Percentiles rank a stretch among this genome's conserved stretches.
Conservation (phyloP, 352 stramenopile genomes). For the Pythium monospermum region DNA sequence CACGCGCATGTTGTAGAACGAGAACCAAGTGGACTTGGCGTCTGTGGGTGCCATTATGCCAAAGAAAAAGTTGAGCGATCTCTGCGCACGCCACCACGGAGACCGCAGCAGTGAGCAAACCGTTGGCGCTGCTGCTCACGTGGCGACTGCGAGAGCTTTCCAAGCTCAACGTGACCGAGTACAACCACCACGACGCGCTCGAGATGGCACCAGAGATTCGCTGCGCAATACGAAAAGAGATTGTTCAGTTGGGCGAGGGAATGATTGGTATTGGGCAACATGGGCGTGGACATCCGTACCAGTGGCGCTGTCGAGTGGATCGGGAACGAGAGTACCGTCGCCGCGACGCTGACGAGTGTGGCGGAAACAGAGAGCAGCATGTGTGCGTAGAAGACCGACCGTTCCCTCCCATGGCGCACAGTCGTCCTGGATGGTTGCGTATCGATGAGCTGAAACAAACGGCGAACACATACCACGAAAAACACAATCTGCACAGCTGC, state of each 20-base stretch:
- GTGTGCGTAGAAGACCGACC: slow-evolving; percentile 25
- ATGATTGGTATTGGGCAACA: no score
- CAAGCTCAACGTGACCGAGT: slow-evolving; percentile 18
- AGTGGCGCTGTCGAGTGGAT: slow-evolving; percentile 27
- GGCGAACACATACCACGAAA: slow-evolving; percentile 31
- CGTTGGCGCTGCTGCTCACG: not conserved
- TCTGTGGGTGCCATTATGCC: not conserved
- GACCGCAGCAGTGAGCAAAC: slow-evolving; percentile 7
- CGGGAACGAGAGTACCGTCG: slow-evolving; percentile 21
- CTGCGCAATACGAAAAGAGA: slow-evolving; percentile 2
- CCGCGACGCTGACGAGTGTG: slow-evolving; percentile 18
- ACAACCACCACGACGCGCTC: slow-evolving; percentile 31
- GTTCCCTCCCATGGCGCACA: slow-evolving; percentile 3
- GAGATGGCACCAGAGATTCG: slow-evolving; percentile 22
- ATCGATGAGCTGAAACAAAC: slow-evolving; percentile 29
- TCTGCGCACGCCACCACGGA: slow-evolving; percentile 17
- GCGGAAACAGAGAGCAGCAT: slow-evolving; percentile 24
- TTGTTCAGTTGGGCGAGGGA: no score
- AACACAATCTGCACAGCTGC: slow-evolving; percentile 28
- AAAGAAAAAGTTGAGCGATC: slow-evolving; percentile 2
- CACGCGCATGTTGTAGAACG: slow-evolving; percentile 7
- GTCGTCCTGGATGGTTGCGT: not conserved
- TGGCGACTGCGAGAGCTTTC: slow-evolving; percentile 22
- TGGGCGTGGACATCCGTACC: no score
- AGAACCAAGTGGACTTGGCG: slow-evolving; percentile 4